Evolutionary conservation across 306 rosid species (phyloP), one percentile per base, ranked within the genome.

Genomic region (Crotalaria pallida): DNA sequence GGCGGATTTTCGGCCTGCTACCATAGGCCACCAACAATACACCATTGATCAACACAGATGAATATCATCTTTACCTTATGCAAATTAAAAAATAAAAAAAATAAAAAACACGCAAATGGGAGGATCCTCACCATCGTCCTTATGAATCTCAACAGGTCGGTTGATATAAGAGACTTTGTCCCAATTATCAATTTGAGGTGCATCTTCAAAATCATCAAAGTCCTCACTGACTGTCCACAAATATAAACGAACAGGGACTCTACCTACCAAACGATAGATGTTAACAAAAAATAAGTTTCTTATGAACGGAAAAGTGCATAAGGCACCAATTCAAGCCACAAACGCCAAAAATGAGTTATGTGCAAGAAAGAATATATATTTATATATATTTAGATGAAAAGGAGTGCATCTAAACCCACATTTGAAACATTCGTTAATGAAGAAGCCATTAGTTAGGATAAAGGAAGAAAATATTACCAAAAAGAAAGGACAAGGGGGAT

Each of bases 241-340:
- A 75, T 91, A 89, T 72, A 95, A 86, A 50, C 97, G 95, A 80
- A 91, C 88, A 23, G 99, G 96, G 73, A 91, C 66, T 77, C 93
- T 86, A 64, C 88, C 99, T 95, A 68, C 67, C 48, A 79, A 76
- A 47, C 38, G 52, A 57, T 13, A 60, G 7, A 61, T 18, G 64
- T 60, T 18, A 73, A 49, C 77, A 73, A 75, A 48, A 12, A 58
- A 3, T 27, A 15, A 69, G 72, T 76, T 71, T 23, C 16, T 27
- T 69, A 45, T 1, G 50, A 61, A 50, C 7, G 45, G 33, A 10
- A 71, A 49, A 59, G 44, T 59, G 47, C 33, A 56, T 60, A 13
- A 16, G 55, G 24, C 23, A 67, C 71, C 67, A 29, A 50, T 31
- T 34, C 49, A 56, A 34, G 45, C 2, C 73, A 41, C 16, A 31